A percentile compares a stretch with the other conserved stretches of the same genome.
Evolutionary conservation across 2,329 filamentous ascomycete species (phyloP).

Genomic region (Clarireedia monteithiana): DNA sequence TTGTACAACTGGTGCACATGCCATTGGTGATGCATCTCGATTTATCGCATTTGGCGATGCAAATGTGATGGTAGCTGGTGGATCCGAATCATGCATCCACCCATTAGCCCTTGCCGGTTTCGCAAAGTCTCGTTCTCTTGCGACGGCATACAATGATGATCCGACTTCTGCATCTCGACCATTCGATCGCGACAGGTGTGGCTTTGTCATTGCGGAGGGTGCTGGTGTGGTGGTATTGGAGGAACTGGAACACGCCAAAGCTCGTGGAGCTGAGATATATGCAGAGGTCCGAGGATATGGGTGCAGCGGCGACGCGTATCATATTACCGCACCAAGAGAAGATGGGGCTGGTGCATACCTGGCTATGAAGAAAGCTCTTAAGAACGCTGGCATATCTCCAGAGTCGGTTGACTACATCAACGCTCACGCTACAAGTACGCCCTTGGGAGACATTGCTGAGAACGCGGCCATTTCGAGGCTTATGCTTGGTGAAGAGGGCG

Average conservation of each 20-base stretch:
- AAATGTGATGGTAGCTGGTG: slow-evolving; percentile 92
- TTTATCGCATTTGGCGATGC: slow-evolving; percentile 90
- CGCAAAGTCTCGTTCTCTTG: slow-evolving; percentile 75
- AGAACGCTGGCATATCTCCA: slow-evolving; percentile 62
- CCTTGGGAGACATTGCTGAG: slow-evolving; percentile 81
- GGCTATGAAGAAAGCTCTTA: slow-evolving; percentile 79
- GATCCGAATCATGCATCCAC: slow-evolving; percentile 91
- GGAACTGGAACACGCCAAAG: slow-evolving; percentile 79
- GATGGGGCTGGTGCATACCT: slow-evolving; percentile 75
- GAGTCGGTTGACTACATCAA: slow-evolving; percentile 81
- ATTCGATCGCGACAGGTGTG: slow-evolving; percentile 71
- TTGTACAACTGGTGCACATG: slow-evolving; percentile 92
- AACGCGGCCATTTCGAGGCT: slow-evolving; percentile 72
- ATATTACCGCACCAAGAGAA: slow-evolving; percentile 83
- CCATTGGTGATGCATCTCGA: slow-evolving; percentile 86
- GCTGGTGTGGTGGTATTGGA: slow-evolving; percentile 84
- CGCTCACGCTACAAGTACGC: slow-evolving; percentile 86
- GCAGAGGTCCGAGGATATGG: slow-evolving; percentile 87
- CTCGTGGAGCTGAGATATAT: slow-evolving; percentile 73
- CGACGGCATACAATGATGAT: slow-evolving; percentile 69
- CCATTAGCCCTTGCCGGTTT: slow-evolving; percentile 90
- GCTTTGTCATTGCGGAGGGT: slow-evolving; percentile 91
- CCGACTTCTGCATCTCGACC: slow-evolving; percentile 71
- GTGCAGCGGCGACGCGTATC: slow-evolving; percentile 81
- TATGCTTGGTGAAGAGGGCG: slow-evolving; percentile 66